phyloP scores from a whole-genome alignment of 2,329 filamentous ascomycete species.

The Aureobasidium musti region DNA sequence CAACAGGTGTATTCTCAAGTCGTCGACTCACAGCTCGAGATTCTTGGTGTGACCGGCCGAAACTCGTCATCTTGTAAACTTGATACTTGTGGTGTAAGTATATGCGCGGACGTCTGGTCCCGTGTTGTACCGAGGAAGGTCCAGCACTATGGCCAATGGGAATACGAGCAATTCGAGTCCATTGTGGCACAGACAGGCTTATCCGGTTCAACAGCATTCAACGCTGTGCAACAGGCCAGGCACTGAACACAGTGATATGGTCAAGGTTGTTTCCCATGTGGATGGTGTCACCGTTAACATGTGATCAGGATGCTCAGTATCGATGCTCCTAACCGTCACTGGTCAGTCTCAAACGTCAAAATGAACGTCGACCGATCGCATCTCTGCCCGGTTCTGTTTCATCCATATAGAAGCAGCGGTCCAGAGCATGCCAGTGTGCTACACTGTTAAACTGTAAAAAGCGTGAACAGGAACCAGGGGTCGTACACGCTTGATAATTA shows the following conservation, averaged over 20 bases:
- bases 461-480: not conserved
- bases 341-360: not conserved
- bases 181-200: conserved; percentile 13
- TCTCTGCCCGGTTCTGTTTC: not conserved
- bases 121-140: conserved; percentile 12
- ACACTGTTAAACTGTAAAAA: not conserved
- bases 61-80: not conserved
- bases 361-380: not conserved
- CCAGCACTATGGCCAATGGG: not conserved
- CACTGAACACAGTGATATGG: not conserved
- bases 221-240: conserved; percentile 4
- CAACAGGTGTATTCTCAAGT: not conserved
- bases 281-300: not conserved
- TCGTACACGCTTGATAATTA: not conserved
- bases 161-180: conserved; percentile 4
- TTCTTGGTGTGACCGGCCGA: not conserved
- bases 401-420: not conserved
- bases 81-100: not conserved
- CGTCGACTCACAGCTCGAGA: not conserved
- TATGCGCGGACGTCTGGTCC: conserved; percentile 8
- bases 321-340: not conserved
- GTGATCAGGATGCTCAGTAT: not conserved
- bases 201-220: conserved; percentile 20
- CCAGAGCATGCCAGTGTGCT: conserved; percentile 1
- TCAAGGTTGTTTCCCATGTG: not conserved